These are phyloP conservation scores for Rhodosporidiobolus sp. DNA, from an alignment of 768 basidiomycete species.

Conservation along the genomic window DNA sequence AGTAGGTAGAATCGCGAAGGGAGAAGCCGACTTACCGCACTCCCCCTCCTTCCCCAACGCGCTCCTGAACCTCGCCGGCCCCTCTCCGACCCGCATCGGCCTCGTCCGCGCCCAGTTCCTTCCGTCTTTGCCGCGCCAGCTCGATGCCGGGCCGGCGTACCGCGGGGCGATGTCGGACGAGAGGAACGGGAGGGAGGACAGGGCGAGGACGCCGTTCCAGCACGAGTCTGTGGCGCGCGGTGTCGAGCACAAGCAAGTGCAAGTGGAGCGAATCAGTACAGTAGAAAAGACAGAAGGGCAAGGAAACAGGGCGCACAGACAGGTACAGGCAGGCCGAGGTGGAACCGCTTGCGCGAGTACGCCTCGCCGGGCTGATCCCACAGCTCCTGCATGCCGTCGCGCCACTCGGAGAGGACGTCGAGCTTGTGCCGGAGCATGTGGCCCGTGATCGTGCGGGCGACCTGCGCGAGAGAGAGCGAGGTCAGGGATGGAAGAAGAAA, in stretches of 20 bases:
- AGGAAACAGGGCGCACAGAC: conserved; percentile 23
- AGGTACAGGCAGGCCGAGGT: conserved; percentile 8
- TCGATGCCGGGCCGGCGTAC: neutral
- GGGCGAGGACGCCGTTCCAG: conserved; percentile 46
- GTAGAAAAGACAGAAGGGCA: neutral
- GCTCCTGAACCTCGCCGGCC: conserved; percentile 16
- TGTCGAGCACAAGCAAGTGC: too few species aligned
- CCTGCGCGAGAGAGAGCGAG: neutral
- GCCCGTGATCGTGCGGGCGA: conserved; percentile 17
- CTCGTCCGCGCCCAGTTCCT: neutral
- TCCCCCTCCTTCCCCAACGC: conserved; percentile 3
- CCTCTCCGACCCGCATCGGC: neutral
- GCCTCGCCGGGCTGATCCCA: conserved; percentile 34
- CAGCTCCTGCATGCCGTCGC: conserved; percentile 41
- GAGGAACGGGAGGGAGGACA: conserved; percentile 39
- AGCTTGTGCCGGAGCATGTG: conserved; percentile 25
- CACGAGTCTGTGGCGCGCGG: conserved; percentile 44
- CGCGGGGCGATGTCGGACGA: conserved; percentile 7
- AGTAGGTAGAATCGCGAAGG: too few species aligned
- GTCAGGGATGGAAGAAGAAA: neutral
- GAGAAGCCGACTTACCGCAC: conserved; percentile 18
- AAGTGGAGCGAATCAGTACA: neutral
- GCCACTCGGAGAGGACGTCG: conserved; percentile 37
- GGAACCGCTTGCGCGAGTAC: conserved; percentile 14
- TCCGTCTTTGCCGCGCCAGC: neutral